These are phyloP conservation scores for Rhodotorula diobovata DNA, from an alignment of 768 basidiomycete genomes.

Conservation along the genomic window DNA sequence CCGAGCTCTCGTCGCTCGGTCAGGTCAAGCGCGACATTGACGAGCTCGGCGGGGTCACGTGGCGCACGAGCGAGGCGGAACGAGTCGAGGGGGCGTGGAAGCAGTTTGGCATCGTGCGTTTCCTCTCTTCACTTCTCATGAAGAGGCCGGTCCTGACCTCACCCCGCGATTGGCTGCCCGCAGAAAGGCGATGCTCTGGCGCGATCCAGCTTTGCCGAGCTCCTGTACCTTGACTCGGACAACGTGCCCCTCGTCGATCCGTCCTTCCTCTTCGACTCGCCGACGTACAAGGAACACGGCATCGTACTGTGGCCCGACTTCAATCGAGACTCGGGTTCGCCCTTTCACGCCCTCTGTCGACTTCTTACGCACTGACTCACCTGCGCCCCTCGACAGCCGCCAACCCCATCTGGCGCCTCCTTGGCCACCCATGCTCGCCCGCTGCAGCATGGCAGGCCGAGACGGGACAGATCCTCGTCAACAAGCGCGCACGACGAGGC, in stretches of 20 bases:
- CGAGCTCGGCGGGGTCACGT: conserved; percentile 45
- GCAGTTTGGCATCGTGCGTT: conserved; percentile 45
- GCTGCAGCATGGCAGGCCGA: conserved; percentile 49
- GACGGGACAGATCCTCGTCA: conserved; percentile 48
- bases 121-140: too few species aligned
- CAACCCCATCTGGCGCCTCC: conserved; percentile 51
- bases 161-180: fast-evolving
- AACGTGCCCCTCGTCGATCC: conserved; percentile 50
- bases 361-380: too few species aligned
- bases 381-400: conserved; percentile 40
- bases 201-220: conserved; percentile 45
- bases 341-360: not conserved
- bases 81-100: conserved; percentile 39
- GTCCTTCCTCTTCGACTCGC: conserved; percentile 48
- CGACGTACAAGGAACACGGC: conserved; percentile 44
- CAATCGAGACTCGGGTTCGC: conserved; percentile 48
- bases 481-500: conserved; percentile 50
- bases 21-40: conserved; percentile 42
- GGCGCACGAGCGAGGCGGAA: conserved; percentile 38
- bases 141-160: not conserved
- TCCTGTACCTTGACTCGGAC: conserved; percentile 51
- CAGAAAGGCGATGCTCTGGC: conserved; percentile 38
- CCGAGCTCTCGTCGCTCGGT: conserved; percentile 45
- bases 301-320: conserved; percentile 53
- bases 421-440: conserved; percentile 46